Percentiles rank a stretch among this genome's conserved stretches.
Conservation (phyloP, 2,329 filamentous ascomycete genomes). For the Ascochyta clinopodiicola region DNA sequence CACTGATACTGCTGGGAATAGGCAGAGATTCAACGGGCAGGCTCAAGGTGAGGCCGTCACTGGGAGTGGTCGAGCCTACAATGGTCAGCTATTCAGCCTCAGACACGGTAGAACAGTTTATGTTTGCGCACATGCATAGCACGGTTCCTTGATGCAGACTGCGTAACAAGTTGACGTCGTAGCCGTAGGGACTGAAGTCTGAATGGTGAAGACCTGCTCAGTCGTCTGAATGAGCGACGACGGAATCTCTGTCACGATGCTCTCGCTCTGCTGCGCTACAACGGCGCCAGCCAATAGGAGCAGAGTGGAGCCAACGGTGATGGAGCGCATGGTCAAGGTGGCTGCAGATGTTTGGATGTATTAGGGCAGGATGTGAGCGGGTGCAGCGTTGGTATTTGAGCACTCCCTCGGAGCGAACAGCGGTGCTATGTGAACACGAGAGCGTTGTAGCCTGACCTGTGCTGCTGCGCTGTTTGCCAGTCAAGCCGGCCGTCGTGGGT, state of each 20-base stretch:
- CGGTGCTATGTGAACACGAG: constrained; percentile 2
- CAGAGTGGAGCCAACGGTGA: constrained; percentile 29
- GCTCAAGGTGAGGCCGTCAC: constrained; percentile 19
- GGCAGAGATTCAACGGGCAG: constrained; percentile 14
- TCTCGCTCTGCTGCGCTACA: constrained; percentile 23
- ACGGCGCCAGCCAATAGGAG: constrained; percentile 35
- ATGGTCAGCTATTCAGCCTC: background rate
- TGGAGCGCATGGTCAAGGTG: constrained; percentile 30
- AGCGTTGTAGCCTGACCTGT: constrained; percentile 11
- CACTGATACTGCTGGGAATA: background rate
- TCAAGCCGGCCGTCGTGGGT: constrained; percentile 11
- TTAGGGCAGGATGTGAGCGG: background rate
- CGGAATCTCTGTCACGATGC: constrained; percentile 9
- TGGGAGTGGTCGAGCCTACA: constrained; percentile 10
- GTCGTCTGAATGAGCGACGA: constrained; percentile 20
- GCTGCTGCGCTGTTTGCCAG: constrained; percentile 7
- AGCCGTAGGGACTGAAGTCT: constrained; percentile 30
- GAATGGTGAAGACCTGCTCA: constrained; percentile 36
- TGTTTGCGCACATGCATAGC: constrained; percentile 33
- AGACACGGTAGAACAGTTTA: background rate
- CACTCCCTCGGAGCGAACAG: background rate
- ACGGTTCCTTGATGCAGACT: constrained; percentile 37
- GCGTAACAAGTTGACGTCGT: constrained; percentile 28
- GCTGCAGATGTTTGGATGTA: background rate
- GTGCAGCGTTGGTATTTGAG: background rate